Base-by-base conservation (phyloP, 805 yeast species). In the Spathaspora sp. region DNA sequence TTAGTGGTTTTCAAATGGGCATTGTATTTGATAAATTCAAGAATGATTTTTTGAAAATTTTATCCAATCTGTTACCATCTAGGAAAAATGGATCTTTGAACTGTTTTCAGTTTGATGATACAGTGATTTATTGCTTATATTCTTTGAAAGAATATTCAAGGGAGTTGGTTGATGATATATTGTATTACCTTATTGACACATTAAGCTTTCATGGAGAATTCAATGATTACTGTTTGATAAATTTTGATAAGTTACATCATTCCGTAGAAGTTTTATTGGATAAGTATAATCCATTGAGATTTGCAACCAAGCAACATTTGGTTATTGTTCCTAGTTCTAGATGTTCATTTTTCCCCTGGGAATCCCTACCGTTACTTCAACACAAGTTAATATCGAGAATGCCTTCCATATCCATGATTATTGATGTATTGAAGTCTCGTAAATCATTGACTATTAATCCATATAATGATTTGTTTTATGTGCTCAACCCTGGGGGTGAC, bases 301-400 rank as follows among this genome's bases (percentile, higher is more conserved):
- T 46, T 10, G 19, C 9, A 42, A 47, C 19, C 48, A 49, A 48
- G 10, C 68, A 73, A 6, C 97, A 92, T 64, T 70, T 86, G 0
- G 83, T 93, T 1, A 68, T 94, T 46, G 71, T 94, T 2, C 80
- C 89, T 3, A 85, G 92, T 23, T 77, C 83, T 47, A 68, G 70
- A 7, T 85, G 96, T 56, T 79, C 80, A n/a, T 63, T 66, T 17
- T 73, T 94, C 31, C 99, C 99, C 0, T 94, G 98, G 98, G 99
- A 94, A 61, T 84, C 90, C 1, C 62, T 92, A 31, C 77, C 83
- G 0, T 75, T 77, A 44, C 63, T 92, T 50, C 66, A 80, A 48
- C 61, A 63, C 0, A 70, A 67, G 46, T 83, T 96, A 0, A 78
- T 87, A 0, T 80, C 96, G 0, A 72, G 98, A 56, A 78, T 91